Conservation (phyloP, 805 yeast species). For the Candida mattraensis region DNA sequence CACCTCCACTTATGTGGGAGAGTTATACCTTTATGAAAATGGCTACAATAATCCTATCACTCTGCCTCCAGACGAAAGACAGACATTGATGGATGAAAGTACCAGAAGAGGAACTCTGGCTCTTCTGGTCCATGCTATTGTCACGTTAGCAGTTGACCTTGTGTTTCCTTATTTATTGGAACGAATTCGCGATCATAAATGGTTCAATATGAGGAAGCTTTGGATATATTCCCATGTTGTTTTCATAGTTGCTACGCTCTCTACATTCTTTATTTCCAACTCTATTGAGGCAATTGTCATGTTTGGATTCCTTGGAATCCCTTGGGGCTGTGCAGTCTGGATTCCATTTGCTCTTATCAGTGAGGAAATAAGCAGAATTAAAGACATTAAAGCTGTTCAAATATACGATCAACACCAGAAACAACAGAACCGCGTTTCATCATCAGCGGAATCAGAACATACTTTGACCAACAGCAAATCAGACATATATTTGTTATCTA, state of each 20-base stretch:
- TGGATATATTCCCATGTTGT: conserved; percentile 54
- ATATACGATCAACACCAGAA: conserved; percentile 21
- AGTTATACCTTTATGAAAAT: conserved; percentile 45
- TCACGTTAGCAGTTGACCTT: conserved; percentile 44
- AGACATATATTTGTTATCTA: conserved; percentile 20
- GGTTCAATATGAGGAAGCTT: conserved; percentile 34
- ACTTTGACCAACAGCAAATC: conserved; percentile 9
- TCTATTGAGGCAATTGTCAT: conserved; percentile 45
- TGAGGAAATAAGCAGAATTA: conserved; percentile 54
- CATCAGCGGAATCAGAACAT: conserved; percentile 8
- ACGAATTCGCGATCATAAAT: conserved; percentile 6
- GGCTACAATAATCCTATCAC: conserved; percentile 39
- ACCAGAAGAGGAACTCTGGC: conserved; percentile 55
- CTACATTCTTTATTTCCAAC: conserved; percentile 45
- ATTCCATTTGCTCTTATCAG: conserved; percentile 64
- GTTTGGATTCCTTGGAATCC: conserved; percentile 54
- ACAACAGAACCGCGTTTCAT: conserved; percentile 10
- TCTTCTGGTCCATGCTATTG: conserved; percentile 47
- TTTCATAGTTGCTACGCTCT: conserved; percentile 47
- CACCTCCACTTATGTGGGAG: conserved; percentile 66
- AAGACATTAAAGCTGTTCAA: conserved; percentile 42
- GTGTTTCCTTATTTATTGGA: conserved; percentile 44
- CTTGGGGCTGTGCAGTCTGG: conserved; percentile 70
- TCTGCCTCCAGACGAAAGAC: conserved; percentile 39
- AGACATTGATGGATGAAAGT: conserved; percentile 41